Conservation (phyloP, 1,284 basidiomycete genomes). For the Ustilago shanxiensis region DNA sequence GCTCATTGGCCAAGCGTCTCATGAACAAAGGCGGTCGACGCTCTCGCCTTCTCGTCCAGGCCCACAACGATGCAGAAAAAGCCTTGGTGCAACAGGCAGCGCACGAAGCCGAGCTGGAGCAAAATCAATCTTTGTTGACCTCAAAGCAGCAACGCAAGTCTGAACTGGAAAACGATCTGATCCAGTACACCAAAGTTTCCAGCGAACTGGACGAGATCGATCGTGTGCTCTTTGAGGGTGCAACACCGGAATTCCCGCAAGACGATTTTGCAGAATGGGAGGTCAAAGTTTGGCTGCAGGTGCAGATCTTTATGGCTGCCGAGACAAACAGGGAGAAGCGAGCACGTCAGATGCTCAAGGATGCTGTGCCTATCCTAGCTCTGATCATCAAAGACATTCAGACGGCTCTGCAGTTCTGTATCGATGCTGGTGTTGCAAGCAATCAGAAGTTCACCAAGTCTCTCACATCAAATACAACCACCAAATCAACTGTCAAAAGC, state of each 20-base stretch:
- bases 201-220: constrained; percentile 30
- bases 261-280: constrained; percentile 51
- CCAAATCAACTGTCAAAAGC: constrained; percentile 29
- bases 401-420: constrained; percentile 46
- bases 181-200: constrained; percentile 25
- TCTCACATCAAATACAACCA: constrained; percentile 31
- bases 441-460: constrained; percentile 54
- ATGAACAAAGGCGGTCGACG: constrained; percentile 39
- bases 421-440: constrained; percentile 53
- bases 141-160: constrained; percentile 10
- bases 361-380: constrained; percentile 27
- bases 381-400: constrained; percentile 47
- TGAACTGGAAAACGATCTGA: constrained; percentile 27
- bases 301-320: constrained; percentile 37
- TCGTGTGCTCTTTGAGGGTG: constrained; percentile 36
- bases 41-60: constrained; percentile 17
- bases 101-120: constrained; percentile 31
- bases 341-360: constrained; percentile 45
- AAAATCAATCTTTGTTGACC: constrained; percentile 11
- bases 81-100: constrained; percentile 25
- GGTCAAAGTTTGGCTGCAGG: constrained; percentile 40
- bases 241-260: constrained; percentile 34
- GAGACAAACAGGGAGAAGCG: constrained; percentile 56
- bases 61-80: constrained; percentile 27
- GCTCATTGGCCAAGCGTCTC: constrained; percentile 36